Conservation (phyloP, 2,329 filamentous ascomycete species). For the Penicillium psychrosexuale region DNA sequence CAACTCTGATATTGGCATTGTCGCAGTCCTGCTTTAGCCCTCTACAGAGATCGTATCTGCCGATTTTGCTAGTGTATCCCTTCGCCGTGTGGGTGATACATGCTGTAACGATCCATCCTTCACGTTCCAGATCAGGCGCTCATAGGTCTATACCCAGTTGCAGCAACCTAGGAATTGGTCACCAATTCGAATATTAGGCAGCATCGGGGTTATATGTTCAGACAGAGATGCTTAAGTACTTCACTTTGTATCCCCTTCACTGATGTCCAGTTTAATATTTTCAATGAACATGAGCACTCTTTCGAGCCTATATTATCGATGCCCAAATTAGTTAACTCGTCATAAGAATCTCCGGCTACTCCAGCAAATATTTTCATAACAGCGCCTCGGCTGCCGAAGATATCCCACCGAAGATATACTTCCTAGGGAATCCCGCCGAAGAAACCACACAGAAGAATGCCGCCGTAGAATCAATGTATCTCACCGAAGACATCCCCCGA, state of each 20-base stretch:
- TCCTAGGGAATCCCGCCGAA: no score
- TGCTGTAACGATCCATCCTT: neutral
- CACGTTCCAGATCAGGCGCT: neutral
- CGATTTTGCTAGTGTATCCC: slow-evolving; percentile 17
- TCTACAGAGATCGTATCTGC: slow-evolving; percentile 8
- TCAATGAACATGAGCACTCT: neutral
- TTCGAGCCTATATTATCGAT: neutral
- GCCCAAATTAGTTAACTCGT: no score
- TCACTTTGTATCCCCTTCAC: neutral
- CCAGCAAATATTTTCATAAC: no score
- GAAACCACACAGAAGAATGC: no score
- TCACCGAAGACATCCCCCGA: no score
- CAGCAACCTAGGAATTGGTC: neutral
- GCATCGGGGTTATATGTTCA: neutral
- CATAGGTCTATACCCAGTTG: neutral
- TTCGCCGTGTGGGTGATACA: slow-evolving; percentile 22
- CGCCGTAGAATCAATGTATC: no score
- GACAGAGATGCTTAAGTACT: neutral
- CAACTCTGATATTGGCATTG: slow-evolving; percentile 24
- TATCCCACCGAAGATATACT: no score
- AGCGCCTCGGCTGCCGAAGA: neutral
- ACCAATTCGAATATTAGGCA: neutral
- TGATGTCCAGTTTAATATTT: neutral
- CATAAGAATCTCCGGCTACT: no score
- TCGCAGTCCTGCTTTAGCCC: slow-evolving; percentile 21